phyloP scores from a whole-genome alignment of 345 rosid species.

The Carallia brachiata region DNA sequence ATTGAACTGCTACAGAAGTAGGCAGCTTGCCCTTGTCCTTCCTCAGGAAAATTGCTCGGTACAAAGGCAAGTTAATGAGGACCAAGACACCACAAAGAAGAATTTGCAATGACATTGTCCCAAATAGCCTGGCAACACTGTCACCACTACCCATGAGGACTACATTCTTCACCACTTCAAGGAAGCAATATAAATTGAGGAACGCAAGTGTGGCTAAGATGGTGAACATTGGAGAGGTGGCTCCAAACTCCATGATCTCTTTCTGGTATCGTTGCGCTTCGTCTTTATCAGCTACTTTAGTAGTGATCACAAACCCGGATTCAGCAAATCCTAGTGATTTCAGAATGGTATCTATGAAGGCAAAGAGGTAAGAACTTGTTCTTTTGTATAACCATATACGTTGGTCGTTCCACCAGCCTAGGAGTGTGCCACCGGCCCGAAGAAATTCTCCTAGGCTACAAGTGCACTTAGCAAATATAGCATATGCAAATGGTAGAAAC shows the following conservation, averaged over 20 bases:
- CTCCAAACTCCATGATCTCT: slow-evolving; percentile 77
- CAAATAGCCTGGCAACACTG: background rate
- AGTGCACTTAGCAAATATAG: slow-evolving; percentile 24
- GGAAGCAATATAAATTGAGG: slow-evolving; percentile 47
- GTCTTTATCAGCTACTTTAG: slow-evolving; percentile 64
- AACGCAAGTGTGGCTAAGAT: slow-evolving; percentile 60
- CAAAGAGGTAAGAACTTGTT: slow-evolving; percentile 65
- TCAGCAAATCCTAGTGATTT: slow-evolving; percentile 45
- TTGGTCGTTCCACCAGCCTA: slow-evolving; percentile 78
- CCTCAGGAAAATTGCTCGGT: slow-evolving; percentile 54
- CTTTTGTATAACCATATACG: slow-evolving; percentile 73
- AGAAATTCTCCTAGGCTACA: slow-evolving; percentile 54
- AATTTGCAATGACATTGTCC: slow-evolving; percentile 43
- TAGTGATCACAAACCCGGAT: slow-evolving; percentile 52
- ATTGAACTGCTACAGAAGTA: slow-evolving; percentile 32
- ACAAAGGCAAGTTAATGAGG: slow-evolving; percentile 58
- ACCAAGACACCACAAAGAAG: slow-evolving; percentile 50
- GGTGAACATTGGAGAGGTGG: slow-evolving; percentile 55
- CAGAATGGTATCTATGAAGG: slow-evolving; percentile 44
- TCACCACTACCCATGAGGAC: background rate
- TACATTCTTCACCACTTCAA: slow-evolving; percentile 24
- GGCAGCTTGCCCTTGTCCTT: slow-evolving; percentile 70
- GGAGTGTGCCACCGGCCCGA: slow-evolving; percentile 52
- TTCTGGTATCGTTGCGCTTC: slow-evolving; percentile 43
- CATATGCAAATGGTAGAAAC: slow-evolving; percentile 59